Evolutionary conservation across 2,329 filamentous ascomycete species (phyloP).

Genomic region (Ceratocystis diversiconidia): DNA sequence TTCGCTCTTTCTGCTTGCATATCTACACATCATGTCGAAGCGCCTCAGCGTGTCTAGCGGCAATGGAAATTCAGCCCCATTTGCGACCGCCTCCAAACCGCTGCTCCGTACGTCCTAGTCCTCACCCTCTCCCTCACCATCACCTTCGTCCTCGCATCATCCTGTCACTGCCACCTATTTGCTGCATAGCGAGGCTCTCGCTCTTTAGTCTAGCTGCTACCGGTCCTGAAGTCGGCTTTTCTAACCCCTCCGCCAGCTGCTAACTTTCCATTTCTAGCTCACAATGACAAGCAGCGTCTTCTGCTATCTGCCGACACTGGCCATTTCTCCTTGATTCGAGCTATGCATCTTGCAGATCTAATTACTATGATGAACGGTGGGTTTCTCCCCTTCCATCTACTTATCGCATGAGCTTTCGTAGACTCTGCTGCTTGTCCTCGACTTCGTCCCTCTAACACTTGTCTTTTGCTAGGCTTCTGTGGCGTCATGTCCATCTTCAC

Average conservation of each 20-base stretch:
- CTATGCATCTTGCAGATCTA: slow-evolving; percentile 66
- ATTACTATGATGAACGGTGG: slow-evolving; percentile 71
- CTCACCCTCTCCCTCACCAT: background rate
- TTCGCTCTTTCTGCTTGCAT: background rate
- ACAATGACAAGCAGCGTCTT: slow-evolving; percentile 58
- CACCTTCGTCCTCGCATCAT: background rate
- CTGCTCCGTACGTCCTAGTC: slow-evolving; percentile 23
- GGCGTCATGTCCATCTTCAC: slow-evolving; percentile 93
- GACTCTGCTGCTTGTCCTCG: background rate
- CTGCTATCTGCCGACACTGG: slow-evolving; percentile 55
- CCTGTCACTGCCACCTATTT: no score
- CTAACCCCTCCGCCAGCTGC: background rate
- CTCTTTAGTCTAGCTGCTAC: background rate
- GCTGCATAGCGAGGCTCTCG: no score
- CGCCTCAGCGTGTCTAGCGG: slow-evolving; percentile 34
- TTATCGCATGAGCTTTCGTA: background rate
- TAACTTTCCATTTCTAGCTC: slow-evolving; percentile 29
- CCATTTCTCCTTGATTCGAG: slow-evolving; percentile 56
- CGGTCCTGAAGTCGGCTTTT: background rate
- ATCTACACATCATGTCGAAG: slow-evolving; percentile 43
- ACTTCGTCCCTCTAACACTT: background rate
- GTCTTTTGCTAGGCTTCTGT: slow-evolving; percentile 47
- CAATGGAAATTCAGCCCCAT: slow-evolving; percentile 30
- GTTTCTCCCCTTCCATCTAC: slow-evolving; percentile 12
- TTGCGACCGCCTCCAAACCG: slow-evolving; percentile 7